Evolutionary conservation across 1,139 yeast genomes (phyloP), one percentile per base, ranked within the genome.

Genomic region (Pichia cactophila): DNA sequence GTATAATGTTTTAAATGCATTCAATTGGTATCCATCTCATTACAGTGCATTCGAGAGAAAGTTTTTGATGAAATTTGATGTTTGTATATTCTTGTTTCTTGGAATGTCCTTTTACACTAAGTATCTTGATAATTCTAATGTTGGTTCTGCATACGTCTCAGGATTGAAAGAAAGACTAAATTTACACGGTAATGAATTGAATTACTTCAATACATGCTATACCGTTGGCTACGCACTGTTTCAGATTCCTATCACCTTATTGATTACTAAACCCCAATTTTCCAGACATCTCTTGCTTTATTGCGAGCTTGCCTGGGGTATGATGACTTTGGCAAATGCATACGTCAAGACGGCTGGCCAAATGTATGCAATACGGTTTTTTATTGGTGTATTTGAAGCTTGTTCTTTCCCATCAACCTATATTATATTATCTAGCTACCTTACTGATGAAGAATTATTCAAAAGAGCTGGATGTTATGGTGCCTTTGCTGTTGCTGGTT

Each of bases 21-120:
- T 73, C 51, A 47, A 47, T 10, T 57, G 60, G 60, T 57, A 49
- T 33, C 50, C 48, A 16, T 45, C 46, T 8, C 50, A 44, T 17
- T 43, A 46, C 1, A n/a, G 53, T 1, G 11, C 48, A 7, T 50
- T 42, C 2, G 79, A 79, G 69, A 63, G 74, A 57, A 68, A 62
- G 46, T 68, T 84, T 43, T 67, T 85, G 42, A 62, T 76, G 60
- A 85, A 85, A 61, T 65, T 85, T 42, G 94, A 85, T 59, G 47
- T 82, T 5, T 56, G 81, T 35, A 68, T 84, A 54, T 77, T 84
- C 2, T 66, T 79, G 69, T 82, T 79, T 61, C 45, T 57, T 77
- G 70, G 82, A 57, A 67, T 80, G 67, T 78, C 82, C 47, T 83
- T 81, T 63, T 84, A 87, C 85, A 82, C 81, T 46, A 83, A 83